These are phyloP conservation scores for Dimocarpus longan DNA, from an alignment of 345 rosid species.

Conservation along the genomic window DNA sequence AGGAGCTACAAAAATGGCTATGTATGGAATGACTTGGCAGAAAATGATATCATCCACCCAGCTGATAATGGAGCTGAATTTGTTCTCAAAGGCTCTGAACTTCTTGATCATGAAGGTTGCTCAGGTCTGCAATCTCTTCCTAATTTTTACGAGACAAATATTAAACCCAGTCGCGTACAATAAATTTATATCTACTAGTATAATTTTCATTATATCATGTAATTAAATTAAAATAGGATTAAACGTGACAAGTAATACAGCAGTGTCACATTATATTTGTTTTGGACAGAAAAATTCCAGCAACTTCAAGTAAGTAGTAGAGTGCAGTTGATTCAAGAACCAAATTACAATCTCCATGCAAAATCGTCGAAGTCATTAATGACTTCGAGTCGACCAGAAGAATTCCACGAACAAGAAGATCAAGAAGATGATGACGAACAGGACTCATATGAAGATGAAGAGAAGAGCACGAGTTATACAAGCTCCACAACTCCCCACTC, in stretches of 20 bases:
- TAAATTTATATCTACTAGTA: no score
- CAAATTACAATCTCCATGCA: slow-evolving; percentile 32
- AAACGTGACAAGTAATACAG: no score
- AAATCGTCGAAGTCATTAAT: slow-evolving; percentile 36
- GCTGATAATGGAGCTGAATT: slow-evolving; percentile 72
- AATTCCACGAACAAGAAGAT: slow-evolving; percentile 24
- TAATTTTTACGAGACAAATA: no score
- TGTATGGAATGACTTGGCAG: slow-evolving; percentile 93
- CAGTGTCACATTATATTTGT: neutral
- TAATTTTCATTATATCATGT: no score
- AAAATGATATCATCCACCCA: slow-evolving; percentile 71
- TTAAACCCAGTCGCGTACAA: no score
- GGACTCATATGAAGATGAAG: slow-evolving; percentile 65
- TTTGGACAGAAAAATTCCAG: slow-evolving; percentile 42
- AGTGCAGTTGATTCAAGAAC: slow-evolving; percentile 37
- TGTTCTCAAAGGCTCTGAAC: slow-evolving; percentile 93
- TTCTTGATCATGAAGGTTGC: slow-evolving; percentile 38
- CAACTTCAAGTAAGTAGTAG: slow-evolving; percentile 32
- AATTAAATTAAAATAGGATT: no score
- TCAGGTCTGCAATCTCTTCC: slow-evolving; percentile 39
- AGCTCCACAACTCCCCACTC: slow-evolving; percentile 88
- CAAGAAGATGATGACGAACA: slow-evolving; percentile 36
- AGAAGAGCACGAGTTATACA: slow-evolving; percentile 67
- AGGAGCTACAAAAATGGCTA: slow-evolving; percentile 94
- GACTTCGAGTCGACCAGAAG: slow-evolving; percentile 25